Percentiles rank a stretch among this genome's conserved stretches.
These are phyloP conservation scores for Ochromonas danica DNA, from an alignment of 108 stramenopile species.

Conservation along the genomic window DNA sequence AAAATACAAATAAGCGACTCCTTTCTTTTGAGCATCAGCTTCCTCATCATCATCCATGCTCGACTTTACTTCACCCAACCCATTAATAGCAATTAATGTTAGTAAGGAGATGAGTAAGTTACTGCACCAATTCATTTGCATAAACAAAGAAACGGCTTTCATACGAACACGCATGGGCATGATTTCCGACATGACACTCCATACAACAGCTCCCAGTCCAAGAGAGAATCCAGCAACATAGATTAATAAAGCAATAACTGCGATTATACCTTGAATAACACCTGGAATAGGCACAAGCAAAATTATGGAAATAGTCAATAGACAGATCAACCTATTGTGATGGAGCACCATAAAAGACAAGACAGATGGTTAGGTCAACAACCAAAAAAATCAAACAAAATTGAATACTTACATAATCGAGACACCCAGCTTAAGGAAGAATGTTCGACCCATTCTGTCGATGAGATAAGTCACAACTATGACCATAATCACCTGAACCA, in stretches of 20 bases:
- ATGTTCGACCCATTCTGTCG: conserved; percentile 45
- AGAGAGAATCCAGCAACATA: conserved; percentile 53
- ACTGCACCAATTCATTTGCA: conserved; percentile 43
- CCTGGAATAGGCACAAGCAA: conserved; percentile 7
- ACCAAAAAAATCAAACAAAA: conserved; percentile 32
- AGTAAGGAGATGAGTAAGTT: conserved; percentile 20
- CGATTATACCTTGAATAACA: not conserved
- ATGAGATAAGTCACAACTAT: conserved; percentile 32
- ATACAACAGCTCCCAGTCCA: conserved; percentile 40
- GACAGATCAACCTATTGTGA: too few species aligned
- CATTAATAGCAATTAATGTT: not conserved
- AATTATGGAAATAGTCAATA: too few species aligned
- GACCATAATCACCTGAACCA: conserved; percentile 39
- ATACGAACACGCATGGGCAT: conserved; percentile 47
- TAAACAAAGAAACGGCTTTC: conserved; percentile 46
- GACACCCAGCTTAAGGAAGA: conserved; percentile 40
- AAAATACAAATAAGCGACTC: not conserved
- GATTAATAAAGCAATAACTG: conserved; percentile 43
- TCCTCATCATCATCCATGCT: not conserved
- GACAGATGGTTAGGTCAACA: too few species aligned
- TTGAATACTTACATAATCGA: conserved; percentile 39
- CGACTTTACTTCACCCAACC: not conserved
- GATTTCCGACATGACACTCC: conserved; percentile 50
- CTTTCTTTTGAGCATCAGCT: too few species aligned
- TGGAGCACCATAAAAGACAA: too few species aligned